Conservation (phyloP, 208 protist genomes). For the Crithidia brevicula region DNA sequence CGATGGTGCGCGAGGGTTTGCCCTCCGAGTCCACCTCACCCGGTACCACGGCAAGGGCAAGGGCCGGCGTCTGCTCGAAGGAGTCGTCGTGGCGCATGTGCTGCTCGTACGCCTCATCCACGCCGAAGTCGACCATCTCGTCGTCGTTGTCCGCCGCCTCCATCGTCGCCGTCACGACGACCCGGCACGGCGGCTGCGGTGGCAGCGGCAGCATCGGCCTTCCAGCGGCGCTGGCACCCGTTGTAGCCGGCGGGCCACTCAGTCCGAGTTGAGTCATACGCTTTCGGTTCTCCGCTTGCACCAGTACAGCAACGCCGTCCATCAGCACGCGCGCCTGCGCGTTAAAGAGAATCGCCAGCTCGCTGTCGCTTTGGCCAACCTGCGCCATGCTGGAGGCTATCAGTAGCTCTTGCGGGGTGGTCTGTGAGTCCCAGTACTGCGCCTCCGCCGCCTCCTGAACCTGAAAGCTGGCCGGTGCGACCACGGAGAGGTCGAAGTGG, state of each 20-base stretch:
- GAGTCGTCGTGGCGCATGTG: background rate
- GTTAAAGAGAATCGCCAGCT: constrained; percentile 29
- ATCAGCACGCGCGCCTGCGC: constrained; percentile 6
- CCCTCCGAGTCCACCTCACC: constrained; percentile 28
- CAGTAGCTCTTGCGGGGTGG: constrained; percentile 31
- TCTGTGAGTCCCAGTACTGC: constrained; percentile 59
- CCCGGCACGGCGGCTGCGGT: constrained; percentile 5
- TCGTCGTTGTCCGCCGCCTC: constrained; percentile 9
- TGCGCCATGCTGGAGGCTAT: background rate
- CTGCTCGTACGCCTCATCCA: constrained; percentile 23
- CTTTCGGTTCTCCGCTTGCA: background rate
- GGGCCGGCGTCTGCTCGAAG: background rate
- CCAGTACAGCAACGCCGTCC: constrained; percentile 11
- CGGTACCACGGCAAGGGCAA: constrained; percentile 20
- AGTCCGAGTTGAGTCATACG: background rate
- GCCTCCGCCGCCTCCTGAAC: constrained; percentile 53
- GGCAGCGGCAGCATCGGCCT: background rate
- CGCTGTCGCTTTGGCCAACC: constrained; percentile 17
- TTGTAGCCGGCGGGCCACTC: background rate
- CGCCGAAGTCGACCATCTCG: background rate
- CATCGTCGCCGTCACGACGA: constrained; percentile 26
- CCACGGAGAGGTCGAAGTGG: constrained; percentile 65
- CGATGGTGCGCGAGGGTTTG: constrained; percentile 34
- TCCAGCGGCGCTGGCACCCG: background rate
- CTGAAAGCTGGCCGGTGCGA: constrained; percentile 49